Evolutionary conservation across 768 basidiomycete species (phyloP), one percentile per base, ranked within the genome.

Genomic region (Hortiboletus flavorubellus): DNA sequence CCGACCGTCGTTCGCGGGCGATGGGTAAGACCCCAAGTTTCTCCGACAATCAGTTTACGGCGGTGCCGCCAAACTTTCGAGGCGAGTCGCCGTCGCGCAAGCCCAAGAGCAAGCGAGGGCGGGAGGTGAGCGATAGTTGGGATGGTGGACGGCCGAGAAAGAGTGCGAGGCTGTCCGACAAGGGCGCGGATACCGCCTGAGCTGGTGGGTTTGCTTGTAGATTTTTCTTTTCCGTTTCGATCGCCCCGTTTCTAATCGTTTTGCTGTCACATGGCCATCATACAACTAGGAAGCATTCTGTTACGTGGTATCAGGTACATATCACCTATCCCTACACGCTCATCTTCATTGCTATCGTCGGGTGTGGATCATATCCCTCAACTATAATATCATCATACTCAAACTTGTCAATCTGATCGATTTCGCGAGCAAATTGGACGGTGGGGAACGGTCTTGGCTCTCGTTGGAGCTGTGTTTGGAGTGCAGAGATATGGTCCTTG

Each of bases 261-360:
- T 12, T 5, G n/a, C 51, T 29, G 5, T 41, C 18, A 18, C 14
- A 42, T 43, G 7, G 14, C 40, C 31, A 50, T 0, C 31, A 38
- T 37, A 42, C 35, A 35, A 42, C 4, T 18, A 49, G 16, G 16
- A 42, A 30, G 49, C 49, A 46, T 51, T 38, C 18, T 6, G 31
- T 46, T 45, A 26, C 37, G 37, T 51, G 42, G 34, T 55, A 64
- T 53, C 53, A 26, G 16, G 21, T 53, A 58, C 40, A 45, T 34
- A 23, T 26, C 5, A n/a, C 33, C 3, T 12, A 31, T 38, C 16
- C 23, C 16, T 71, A 91, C 43, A 93, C 91, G 69, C 90, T 93
- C 96, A 98, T 97, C 76, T 94, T 93, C 94, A 97, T 97, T 31
- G 89, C 78, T 63, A 98, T 91, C 59, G 81, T 78, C 2, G 86